Evolutionary conservation across 2,329 filamentous ascomycete species (phyloP).

Genomic region (Cladosporium sp.): DNA sequence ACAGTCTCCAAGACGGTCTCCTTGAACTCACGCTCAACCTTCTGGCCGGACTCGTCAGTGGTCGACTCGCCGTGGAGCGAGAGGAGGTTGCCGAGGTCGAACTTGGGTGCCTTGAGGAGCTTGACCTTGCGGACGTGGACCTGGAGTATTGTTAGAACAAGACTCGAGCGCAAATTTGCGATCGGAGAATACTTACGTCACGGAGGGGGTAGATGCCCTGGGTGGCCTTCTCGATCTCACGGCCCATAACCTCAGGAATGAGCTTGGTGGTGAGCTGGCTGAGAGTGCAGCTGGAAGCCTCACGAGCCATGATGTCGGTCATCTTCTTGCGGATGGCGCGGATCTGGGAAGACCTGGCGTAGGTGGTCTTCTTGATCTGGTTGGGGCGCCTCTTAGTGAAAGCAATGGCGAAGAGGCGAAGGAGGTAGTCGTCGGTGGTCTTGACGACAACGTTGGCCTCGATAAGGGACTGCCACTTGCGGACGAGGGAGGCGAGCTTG

Average conservation of each 20-base stretch:
- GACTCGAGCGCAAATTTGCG: not conserved
- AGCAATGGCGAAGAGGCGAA: constrained; percentile 97
- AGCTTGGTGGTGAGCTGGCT: constrained; percentile 97
- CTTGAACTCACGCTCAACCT: constrained; percentile 99
- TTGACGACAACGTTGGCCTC: constrained; percentile 99
- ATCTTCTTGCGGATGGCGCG: constrained; percentile 99
- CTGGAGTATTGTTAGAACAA: constrained; percentile 53
- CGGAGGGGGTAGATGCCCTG: constrained; percentile 99
- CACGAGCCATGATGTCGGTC: constrained; percentile 96
- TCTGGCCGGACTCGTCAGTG: constrained; percentile 94
- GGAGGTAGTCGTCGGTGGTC: constrained; percentile 99
- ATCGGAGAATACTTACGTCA: constrained; percentile 66
- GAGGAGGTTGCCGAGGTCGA: constrained; percentile 95
- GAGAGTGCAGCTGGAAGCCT: constrained; percentile 91
- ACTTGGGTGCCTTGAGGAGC: constrained; percentile 97
- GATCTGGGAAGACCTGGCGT: constrained; percentile 95
- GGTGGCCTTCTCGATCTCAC: constrained; percentile 99
- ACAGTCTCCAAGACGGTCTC: constrained; percentile 92
- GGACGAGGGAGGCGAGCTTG: constrained; percentile 98
- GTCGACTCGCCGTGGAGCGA: constrained; percentile 96
- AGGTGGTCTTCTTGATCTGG: constrained; percentile 99
- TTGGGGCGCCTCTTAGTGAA: constrained; percentile 99
- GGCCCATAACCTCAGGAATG: constrained; percentile 98
- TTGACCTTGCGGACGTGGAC: constrained; percentile 99
- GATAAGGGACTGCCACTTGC: constrained; percentile 99